These are phyloP conservation scores for Geranomyces michiganensis DNA, from an alignment of 192 early-diverging fungal species.

Conservation along the genomic window DNA sequence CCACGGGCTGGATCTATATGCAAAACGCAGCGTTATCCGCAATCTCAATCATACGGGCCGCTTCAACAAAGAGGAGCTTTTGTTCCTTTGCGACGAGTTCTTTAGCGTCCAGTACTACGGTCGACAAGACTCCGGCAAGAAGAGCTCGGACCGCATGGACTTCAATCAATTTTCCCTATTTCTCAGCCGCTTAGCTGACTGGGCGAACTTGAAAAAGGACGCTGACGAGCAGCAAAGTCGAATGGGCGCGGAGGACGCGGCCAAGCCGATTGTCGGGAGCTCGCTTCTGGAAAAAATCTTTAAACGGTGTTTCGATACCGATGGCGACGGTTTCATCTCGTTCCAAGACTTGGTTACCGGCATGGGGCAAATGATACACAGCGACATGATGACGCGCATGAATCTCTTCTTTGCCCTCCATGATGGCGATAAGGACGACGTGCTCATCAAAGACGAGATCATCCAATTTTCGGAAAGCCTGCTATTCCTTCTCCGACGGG, in stretches of 20 bases:
- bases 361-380: conserved; percentile 72
- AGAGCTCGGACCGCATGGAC: conserved; percentile 67
- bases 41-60: conserved; percentile 72
- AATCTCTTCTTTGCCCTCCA: conserved; percentile 84
- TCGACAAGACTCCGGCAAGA: conserved; percentile 31
- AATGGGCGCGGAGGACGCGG: conserved; percentile 32
- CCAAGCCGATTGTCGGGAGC: conserved; percentile 41
- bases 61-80: conserved; percentile 85
- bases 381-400: conserved; percentile 77
- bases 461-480: conserved; percentile 84
- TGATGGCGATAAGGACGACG: conserved; percentile 66
- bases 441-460: conserved; percentile 75
- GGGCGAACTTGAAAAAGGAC: conserved; percentile 49
- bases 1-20: conserved; percentile 90
- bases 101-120: conserved; percentile 72
- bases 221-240: conserved; percentile 41
- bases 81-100: conserved; percentile 87
- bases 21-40: conserved; percentile 86
- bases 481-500: conserved; percentile 71
- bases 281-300: conserved; percentile 47
- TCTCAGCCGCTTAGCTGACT: conserved; percentile 43
- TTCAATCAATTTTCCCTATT: conserved; percentile 73
- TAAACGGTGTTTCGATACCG: conserved; percentile 53
- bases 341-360: conserved; percentile 81
- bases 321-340: conserved; percentile 59